Conservation (phyloP, 176 grass and related monocot species). For the Juncus inflexus region DNA sequence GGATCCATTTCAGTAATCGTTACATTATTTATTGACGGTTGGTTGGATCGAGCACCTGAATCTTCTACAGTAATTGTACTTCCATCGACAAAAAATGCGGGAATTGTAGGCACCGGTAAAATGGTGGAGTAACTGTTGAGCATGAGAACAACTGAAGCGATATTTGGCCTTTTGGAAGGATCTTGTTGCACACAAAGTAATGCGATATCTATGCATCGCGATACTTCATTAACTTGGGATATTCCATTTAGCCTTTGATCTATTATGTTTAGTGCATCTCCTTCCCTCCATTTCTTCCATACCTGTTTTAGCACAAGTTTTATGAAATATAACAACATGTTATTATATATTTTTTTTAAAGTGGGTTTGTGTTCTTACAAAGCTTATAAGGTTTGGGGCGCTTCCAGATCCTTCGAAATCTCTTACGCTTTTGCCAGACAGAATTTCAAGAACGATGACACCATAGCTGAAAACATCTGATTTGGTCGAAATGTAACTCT, state of each 20-base stretch:
- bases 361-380: background rate
- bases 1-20: slow-evolving; percentile 32
- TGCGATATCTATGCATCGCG: slow-evolving; percentile 19
- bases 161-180: slow-evolving; percentile 20
- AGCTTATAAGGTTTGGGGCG: slow-evolving; percentile 8
- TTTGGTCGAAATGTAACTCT: slow-evolving; percentile 24
- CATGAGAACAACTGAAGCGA: slow-evolving; percentile 28
- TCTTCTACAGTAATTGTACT: background rate
- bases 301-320: slow-evolving; percentile 3
- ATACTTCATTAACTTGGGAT: slow-evolving; percentile 17
- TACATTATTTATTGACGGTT: slow-evolving; percentile 10
- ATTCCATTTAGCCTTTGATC: background rate
- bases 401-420: slow-evolving; percentile 11
- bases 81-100: slow-evolving; percentile 20
- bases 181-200: slow-evolving; percentile 29
- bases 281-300: slow-evolving; percentile 22
- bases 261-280: slow-evolving; percentile 14
- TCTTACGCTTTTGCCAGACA: slow-evolving; percentile 18
- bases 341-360: background rate
- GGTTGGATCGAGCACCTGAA: background rate
- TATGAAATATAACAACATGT: background rate
- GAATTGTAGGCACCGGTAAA: background rate
- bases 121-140: slow-evolving; percentile 11
- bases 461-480: slow-evolving; percentile 35
- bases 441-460: slow-evolving; percentile 28